phyloP scores from a whole-genome alignment of 495 filamentous ascomycete species.

The Parathielavia appendiculata region DNA sequence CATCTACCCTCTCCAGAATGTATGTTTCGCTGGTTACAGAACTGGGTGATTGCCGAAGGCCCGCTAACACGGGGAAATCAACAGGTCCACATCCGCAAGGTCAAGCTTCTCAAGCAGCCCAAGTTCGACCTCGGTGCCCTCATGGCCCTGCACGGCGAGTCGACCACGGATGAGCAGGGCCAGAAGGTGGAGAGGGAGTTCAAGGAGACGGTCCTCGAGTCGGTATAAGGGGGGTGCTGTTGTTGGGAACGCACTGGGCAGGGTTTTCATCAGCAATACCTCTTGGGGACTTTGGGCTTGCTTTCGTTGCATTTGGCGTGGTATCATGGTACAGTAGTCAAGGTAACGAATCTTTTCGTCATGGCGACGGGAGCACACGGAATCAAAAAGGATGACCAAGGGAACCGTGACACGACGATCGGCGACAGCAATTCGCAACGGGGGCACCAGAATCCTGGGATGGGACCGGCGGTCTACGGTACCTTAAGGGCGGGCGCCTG shows the following conservation, averaged over 20 bases:
- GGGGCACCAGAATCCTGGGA: constrained; percentile 12
- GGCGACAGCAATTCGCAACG: constrained; percentile 18
- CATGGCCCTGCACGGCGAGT: constrained; percentile 93
- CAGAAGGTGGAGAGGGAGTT: constrained; percentile 99
- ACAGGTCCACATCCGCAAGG: constrained; percentile 99
- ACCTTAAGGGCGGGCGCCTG: constrained; percentile 7
- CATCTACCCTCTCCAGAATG: constrained; percentile 99
- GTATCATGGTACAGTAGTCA: constrained; percentile 45
- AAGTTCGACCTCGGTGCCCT: constrained; percentile 98
- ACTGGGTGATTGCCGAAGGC: neutral
- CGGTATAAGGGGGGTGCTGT: constrained; percentile 64
- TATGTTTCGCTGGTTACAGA: constrained; percentile 43
- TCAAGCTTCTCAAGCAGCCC: constrained; percentile 95
- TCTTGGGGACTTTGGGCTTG: constrained; percentile 44
- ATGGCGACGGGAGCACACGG: constrained; percentile 30
- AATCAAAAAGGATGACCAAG: constrained; percentile 36
- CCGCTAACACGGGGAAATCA: constrained; percentile 22
- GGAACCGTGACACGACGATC: constrained; percentile 30
- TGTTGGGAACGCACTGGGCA: constrained; percentile 41
- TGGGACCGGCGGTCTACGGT: constrained; percentile 6
- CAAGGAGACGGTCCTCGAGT: constrained; percentile 92
- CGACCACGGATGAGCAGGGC: constrained; percentile 88
- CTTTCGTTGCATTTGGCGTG: constrained; percentile 56
- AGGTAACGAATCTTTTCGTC: constrained; percentile 40
- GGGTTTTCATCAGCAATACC: constrained; percentile 51